These are phyloP conservation scores for Ceratocystis variospora DNA, from an alignment of 2,329 filamentous ascomycete genomes.

Conservation along the genomic window DNA sequence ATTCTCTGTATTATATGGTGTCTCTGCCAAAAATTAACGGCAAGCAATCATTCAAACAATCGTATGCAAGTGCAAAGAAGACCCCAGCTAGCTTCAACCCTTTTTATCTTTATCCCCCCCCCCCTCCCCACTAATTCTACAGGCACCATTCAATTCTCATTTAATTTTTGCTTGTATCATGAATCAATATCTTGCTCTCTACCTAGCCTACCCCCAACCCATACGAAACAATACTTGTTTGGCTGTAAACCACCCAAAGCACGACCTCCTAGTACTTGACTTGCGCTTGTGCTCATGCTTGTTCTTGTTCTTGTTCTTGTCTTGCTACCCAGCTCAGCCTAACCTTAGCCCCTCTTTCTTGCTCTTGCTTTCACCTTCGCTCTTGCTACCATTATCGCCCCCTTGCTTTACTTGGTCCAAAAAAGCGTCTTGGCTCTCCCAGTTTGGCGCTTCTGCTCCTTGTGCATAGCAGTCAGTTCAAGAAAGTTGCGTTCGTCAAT, in stretches of 20 bases:
- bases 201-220: not conserved
- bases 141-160: not conserved
- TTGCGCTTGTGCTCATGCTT: not conserved
- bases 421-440: not conserved
- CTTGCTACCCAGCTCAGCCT: not conserved
- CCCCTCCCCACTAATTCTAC: not conserved
- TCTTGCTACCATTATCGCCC: not conserved
- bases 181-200: not conserved
- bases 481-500: slow-evolving; percentile 28
- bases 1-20: not conserved
- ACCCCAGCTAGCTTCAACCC: not conserved
- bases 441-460: not conserved
- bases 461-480: not conserved
- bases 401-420: not conserved
- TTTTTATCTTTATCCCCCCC: not conserved
- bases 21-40: not conserved
- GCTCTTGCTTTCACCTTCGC: not conserved
- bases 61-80: not conserved
- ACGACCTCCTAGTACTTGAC: not conserved
- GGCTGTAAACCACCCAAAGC: not conserved
- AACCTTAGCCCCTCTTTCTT: not conserved
- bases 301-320: no score
- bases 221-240: not conserved
- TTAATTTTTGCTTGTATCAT: not conserved
- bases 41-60: not conserved